phyloP scores from a whole-genome alignment of 1,284 basidiomycete species.

The Tremellales sp. region DNA sequence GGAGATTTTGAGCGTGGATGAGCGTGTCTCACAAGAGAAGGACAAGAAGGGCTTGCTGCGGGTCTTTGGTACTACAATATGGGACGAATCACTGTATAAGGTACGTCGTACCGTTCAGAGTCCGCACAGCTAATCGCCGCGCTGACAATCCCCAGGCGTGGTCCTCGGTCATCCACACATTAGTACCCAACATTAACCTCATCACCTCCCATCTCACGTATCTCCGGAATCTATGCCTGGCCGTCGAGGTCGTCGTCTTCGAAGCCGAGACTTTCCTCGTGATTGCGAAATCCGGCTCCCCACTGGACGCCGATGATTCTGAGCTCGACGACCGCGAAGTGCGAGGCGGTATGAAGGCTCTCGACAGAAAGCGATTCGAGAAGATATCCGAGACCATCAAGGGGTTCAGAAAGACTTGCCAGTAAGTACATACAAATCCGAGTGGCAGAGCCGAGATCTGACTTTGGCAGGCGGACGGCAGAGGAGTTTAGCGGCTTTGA shows the following conservation, averaged over 20 bases:
- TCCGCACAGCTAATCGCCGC: conserved; percentile 2
- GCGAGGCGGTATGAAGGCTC: conserved; percentile 51
- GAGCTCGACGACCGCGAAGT: conserved; percentile 36
- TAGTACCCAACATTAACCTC: conserved; percentile 90
- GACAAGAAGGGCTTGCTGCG: conserved; percentile 30
- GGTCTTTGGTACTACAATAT: conserved; percentile 89
- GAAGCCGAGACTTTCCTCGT: conserved; percentile 97
- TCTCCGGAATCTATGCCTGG: conserved; percentile 78
- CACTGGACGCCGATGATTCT: conserved; percentile 38
- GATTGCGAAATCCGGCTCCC: conserved; percentile 60
- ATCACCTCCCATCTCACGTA: conserved; percentile 80
- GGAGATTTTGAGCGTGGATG: conserved; percentile 64
- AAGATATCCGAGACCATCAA: conserved; percentile 94
- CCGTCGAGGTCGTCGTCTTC: conserved; percentile 91
- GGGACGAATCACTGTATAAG: conserved; percentile 95
- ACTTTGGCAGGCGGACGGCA: conserved; percentile 46
- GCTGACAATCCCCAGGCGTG: conserved; percentile 64
- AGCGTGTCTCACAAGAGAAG: conserved; percentile 43
- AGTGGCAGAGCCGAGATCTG: conserved; percentile 11
- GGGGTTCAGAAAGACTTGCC: conserved; percentile 85
- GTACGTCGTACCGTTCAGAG: conserved; percentile 50
- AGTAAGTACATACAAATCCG: conserved; percentile 53
- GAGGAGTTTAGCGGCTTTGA: conserved; percentile 75
- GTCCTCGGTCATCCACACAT: conserved; percentile 93
- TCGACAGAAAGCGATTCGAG: conserved; percentile 83